Conservation (phyloP, 2,329 filamentous ascomycete genomes). For the Fusarium sp. region DNA sequence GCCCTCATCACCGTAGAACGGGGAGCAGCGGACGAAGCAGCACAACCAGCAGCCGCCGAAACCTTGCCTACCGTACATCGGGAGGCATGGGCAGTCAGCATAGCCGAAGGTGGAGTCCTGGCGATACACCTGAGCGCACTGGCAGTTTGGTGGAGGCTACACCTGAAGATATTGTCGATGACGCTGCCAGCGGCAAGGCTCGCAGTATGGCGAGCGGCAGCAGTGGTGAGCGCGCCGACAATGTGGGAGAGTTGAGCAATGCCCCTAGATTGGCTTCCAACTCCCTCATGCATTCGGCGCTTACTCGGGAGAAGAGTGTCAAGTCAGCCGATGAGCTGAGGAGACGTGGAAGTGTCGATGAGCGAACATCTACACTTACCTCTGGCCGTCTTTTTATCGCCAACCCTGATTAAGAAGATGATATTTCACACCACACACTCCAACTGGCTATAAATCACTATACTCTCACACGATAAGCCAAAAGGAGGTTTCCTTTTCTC, state of each 20-base stretch:
- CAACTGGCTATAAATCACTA: constrained; percentile 18
- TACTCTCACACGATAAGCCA: constrained; percentile 32
- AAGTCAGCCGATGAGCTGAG: constrained; percentile 78
- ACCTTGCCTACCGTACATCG: constrained; percentile 64
- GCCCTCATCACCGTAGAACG: constrained; percentile 74
- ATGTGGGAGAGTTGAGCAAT: constrained; percentile 65
- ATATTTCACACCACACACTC: constrained; percentile 4
- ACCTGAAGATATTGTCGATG: constrained; percentile 53
- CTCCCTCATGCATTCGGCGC: constrained; percentile 67
- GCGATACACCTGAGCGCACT: constrained; percentile 67
- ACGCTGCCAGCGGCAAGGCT: constrained; percentile 61
- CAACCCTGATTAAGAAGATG: constrained; percentile 75
- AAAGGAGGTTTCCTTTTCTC: constrained; percentile 27
- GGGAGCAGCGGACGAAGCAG: constrained; percentile 83
- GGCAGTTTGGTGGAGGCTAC: constrained; percentile 64
- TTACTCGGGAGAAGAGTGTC: constrained; percentile 74
- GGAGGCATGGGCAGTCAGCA: constrained; percentile 58
- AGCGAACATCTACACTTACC: constrained; percentile 81
- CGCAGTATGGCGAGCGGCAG: constrained; percentile 67
- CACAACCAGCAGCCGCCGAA: constrained; percentile 65
- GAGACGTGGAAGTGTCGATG: constrained; percentile 85
- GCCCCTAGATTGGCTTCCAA: constrained; percentile 68
- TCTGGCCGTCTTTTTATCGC: constrained; percentile 83
- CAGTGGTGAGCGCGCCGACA: constrained; percentile 71
- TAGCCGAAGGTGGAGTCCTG: constrained; percentile 63